These are phyloP conservation scores for Apiospora pterosperma DNA, from an alignment of 2,329 filamentous ascomycete genomes.

Conservation along the genomic window DNA sequence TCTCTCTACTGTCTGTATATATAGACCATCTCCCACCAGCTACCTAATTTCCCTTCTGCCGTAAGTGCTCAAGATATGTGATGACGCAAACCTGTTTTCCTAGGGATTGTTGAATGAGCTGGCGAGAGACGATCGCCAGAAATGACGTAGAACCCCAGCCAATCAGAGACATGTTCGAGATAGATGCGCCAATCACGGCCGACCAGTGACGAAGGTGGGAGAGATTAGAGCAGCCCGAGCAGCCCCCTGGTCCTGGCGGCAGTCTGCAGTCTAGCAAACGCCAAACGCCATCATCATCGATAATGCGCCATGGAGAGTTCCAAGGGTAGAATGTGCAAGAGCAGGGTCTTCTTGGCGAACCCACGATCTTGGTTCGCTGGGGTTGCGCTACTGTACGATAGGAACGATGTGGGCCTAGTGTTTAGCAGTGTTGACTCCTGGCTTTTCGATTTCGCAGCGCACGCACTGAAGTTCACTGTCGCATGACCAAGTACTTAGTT, in stretches of 20 bases:
- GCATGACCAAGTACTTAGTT: too few relatives aligned
- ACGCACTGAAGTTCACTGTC: background rate
- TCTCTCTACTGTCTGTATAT: background rate
- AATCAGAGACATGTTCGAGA: conserved; percentile 7
- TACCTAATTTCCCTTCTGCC: background rate
- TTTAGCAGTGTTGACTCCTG: background rate
- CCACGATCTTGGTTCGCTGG: too few relatives aligned
- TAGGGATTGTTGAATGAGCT: background rate
- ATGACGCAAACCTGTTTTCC: conserved; percentile 11
- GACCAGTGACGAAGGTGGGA: conserved; percentile 4
- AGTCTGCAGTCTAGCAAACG: too few relatives aligned
- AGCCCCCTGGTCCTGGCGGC: background rate
- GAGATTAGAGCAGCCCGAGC: background rate
- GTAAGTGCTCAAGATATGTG: background rate
- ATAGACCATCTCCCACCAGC: background rate
- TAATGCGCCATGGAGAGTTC: background rate
- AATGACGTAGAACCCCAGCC: conserved; percentile 10
- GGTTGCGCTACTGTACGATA: background rate
- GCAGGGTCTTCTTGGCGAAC: background rate
- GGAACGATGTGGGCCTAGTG: background rate
- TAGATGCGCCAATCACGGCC: conserved; percentile 5
- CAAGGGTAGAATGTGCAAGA: background rate
- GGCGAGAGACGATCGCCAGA: background rate
- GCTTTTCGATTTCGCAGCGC: background rate
- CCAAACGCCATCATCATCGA: background rate